Percentiles rank a stretch among this genome's conserved stretches.
Conservation (phyloP, 805 yeast genomes). For the Hanseniaspora taiwanica region DNA sequence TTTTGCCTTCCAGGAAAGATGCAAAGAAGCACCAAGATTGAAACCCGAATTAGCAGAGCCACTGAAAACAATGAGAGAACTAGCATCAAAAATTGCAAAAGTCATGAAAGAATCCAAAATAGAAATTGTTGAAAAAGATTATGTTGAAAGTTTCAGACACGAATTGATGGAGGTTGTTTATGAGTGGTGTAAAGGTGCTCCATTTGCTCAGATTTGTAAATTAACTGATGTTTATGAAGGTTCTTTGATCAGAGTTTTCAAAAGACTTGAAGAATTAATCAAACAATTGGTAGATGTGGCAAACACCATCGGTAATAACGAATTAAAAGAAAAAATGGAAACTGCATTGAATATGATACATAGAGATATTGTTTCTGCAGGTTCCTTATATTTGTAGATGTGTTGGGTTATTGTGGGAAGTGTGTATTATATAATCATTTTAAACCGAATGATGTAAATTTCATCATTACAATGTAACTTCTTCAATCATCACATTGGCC, state of each 20-base stretch:
- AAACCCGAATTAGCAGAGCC: slow-evolving; percentile 91
- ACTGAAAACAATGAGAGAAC: slow-evolving; percentile 70
- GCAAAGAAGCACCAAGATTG: slow-evolving; percentile 75
- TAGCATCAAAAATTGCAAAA: slow-evolving; percentile 85
- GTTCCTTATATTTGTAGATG: slow-evolving; percentile 63
- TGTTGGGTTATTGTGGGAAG: not conserved
- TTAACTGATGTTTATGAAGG: slow-evolving; percentile 99
- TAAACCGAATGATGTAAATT: not conserved
- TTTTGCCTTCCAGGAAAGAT: slow-evolving; percentile 93
- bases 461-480: not conserved
- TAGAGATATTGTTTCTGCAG: slow-evolving; percentile 94
- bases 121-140: slow-evolving; percentile 82
- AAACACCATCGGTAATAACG: slow-evolving; percentile 83
- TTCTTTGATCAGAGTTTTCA: slow-evolving; percentile 84
- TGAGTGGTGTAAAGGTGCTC: slow-evolving; percentile 94
- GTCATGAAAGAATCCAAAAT: slow-evolving; percentile 80
- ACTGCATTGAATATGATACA: slow-evolving; percentile 74
- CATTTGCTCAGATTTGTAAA: slow-evolving; percentile 92
- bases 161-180: slow-evolving; percentile 94
- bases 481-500: not conserved
- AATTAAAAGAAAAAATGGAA: slow-evolving; percentile 79
- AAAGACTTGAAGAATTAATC: slow-evolving; percentile 84
- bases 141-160: slow-evolving; percentile 80
- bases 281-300: slow-evolving; percentile 87
- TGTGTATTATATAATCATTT: not conserved